These are phyloP conservation scores for Sphaerosporella brunnea DNA, from an alignment of 495 filamentous ascomycete species.

Conservation along the genomic window DNA sequence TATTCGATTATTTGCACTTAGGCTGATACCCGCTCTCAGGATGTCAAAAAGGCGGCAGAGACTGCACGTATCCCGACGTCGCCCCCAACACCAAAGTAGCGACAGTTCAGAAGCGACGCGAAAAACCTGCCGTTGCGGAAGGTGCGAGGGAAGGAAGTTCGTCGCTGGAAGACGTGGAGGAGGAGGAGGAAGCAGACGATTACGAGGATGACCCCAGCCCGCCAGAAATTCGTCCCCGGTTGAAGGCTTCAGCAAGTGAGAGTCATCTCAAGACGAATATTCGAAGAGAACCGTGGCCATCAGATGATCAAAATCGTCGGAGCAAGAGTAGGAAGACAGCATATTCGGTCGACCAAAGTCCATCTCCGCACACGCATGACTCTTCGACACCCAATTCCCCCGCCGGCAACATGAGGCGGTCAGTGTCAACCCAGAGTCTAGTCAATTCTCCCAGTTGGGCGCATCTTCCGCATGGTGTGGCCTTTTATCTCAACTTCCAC, in stretches of 20 bases:
- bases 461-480: slow-evolving; percentile 40
- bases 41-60: slow-evolving; percentile 26
- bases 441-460: slow-evolving; percentile 22
- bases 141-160: slow-evolving; percentile 25
- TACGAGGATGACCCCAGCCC: slow-evolving; percentile 14
- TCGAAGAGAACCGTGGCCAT: slow-evolving; percentile 22
- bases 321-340: slow-evolving; percentile 16
- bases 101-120: slow-evolving; percentile 18
- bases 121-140: slow-evolving; percentile 7
- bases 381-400: slow-evolving; percentile 21
- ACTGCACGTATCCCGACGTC: slow-evolving; percentile 26
- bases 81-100: slow-evolving; percentile 15
- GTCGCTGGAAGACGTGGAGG: slow-evolving; percentile 24
- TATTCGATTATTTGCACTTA: background rate
- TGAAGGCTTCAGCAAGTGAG: slow-evolving; percentile 18
- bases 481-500: slow-evolving; percentile 65
- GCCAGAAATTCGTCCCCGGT: slow-evolving; percentile 14
- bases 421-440: slow-evolving; percentile 17
- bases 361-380: slow-evolving; percentile 21
- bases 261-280: slow-evolving; percentile 16
- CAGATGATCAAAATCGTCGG: slow-evolving; percentile 16
- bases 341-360: slow-evolving; percentile 22
- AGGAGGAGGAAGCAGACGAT: slow-evolving; percentile 26
- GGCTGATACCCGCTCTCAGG: slow-evolving; percentile 19
- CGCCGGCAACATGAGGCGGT: slow-evolving; percentile 11